Conservation (phyloP, 2,329 filamentous ascomycete species). For the Colletotrichum limetticola region DNA sequence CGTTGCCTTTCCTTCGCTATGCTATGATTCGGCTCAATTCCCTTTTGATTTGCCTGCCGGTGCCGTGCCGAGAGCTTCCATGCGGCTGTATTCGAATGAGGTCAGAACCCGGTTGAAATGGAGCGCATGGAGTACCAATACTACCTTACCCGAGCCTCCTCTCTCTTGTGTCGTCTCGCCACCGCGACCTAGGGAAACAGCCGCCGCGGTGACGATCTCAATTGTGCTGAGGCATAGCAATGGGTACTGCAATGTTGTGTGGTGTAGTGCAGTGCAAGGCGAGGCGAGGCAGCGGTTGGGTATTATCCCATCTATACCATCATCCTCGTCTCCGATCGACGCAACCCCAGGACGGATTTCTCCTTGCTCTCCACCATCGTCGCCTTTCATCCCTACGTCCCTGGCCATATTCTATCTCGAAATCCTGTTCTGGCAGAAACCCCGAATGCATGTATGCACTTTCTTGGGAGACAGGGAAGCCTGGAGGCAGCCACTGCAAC, state of each 20-base stretch:
- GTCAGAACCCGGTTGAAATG: neutral
- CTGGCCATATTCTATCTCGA: neutral
- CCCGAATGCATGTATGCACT: neutral
- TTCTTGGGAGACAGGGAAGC: neutral
- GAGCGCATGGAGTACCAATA: neutral
- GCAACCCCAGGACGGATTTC: neutral
- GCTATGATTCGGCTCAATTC: neutral
- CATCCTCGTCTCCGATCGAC: neutral
- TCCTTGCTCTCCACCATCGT: neutral
- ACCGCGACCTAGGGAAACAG: neutral
- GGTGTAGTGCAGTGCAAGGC: neutral
- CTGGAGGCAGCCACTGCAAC: neutral
- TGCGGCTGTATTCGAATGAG: neutral
- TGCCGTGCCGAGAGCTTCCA: neutral
- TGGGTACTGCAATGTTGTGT: neutral
- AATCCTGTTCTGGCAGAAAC: conserved; percentile 7
- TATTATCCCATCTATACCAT: neutral
- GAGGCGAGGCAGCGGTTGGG: neutral
- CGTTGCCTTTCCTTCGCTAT: neutral
- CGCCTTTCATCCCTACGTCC: neutral
- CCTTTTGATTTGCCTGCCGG: neutral
- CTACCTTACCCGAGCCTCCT: neutral
- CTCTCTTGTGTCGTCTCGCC: neutral
- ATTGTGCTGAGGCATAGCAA: neutral
- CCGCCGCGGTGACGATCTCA: neutral